Conservation (phyloP, 306 rosid genomes). For the Gillenia trifoliata region DNA sequence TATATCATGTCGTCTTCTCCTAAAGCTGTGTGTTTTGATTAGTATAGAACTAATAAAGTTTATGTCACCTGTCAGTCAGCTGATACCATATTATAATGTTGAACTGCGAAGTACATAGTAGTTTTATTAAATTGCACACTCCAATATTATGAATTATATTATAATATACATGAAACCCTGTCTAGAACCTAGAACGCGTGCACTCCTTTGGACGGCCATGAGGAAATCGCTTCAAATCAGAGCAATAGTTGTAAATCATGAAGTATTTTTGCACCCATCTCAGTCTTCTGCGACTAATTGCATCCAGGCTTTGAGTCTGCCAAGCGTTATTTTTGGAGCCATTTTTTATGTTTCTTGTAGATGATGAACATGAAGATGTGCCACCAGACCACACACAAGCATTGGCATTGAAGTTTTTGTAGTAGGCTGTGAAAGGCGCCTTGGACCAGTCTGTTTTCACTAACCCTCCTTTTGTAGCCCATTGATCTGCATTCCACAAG, state of each 20-base stretch:
- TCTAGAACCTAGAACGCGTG: background rate
- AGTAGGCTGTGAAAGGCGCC: slow-evolving; percentile 38
- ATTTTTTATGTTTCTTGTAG: background rate
- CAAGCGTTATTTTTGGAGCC: background rate
- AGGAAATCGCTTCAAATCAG: slow-evolving; percentile 26
- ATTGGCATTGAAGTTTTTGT: slow-evolving; percentile 20
- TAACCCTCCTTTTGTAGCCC: slow-evolving; percentile 35
- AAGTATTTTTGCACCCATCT: slow-evolving; percentile 26
- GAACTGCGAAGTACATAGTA: no score
- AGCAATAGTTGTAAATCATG: slow-evolving; percentile 32
- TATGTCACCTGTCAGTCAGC: no score
- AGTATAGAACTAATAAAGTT: no score
- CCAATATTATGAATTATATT: background rate
- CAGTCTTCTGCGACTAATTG: slow-evolving; percentile 15
- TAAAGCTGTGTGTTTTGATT: no score
- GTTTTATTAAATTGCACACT: background rate
- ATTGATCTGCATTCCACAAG: slow-evolving; percentile 33
- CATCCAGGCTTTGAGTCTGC: slow-evolving; percentile 23
- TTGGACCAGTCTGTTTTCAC: slow-evolving; percentile 37
- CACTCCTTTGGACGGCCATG: slow-evolving; percentile 30
- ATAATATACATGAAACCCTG: background rate
- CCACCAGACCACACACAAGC: slow-evolving; percentile 12
- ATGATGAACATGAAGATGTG: background rate
- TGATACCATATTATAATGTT: no score
- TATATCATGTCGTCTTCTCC: no score